A percentile compares a stretch with the other conserved stretches of the same genome.
Conservation (phyloP, 768 basidiomycete genomes). For the Erythrobasidium yunnanense region DNA sequence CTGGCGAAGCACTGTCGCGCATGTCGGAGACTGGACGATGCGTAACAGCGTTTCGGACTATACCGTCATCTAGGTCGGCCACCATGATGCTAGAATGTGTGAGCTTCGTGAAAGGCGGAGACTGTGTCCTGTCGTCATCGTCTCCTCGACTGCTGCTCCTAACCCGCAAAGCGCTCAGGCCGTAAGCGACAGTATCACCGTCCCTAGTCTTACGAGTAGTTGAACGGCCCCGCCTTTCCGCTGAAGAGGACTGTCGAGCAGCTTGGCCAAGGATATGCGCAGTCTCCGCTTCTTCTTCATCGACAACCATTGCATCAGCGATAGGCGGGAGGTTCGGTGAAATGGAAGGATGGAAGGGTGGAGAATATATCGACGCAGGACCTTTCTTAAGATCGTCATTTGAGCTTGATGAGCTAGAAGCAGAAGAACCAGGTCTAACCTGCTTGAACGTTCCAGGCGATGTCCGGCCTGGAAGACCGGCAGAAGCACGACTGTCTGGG, state of each 20-base stretch:
- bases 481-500: too few relatives aligned
- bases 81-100: not conserved
- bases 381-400: too few relatives aligned
- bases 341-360: not conserved
- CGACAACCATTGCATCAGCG: conserved; percentile 6
- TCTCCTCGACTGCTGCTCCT: too few relatives aligned
- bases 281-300: conserved; percentile 4
- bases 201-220: conserved; percentile 12
- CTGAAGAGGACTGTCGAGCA: not conserved
- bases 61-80: conserved; percentile 10
- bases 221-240: conserved; percentile 2
- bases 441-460: too few relatives aligned
- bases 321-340: not conserved
- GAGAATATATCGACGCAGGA: not conserved
- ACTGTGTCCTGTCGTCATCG: too few relatives aligned
- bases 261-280: too few relatives aligned
- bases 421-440: too few relatives aligned
- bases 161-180: not conserved
- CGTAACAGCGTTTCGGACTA: conserved; percentile 4
- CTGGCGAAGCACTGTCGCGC: conserved; percentile 1
- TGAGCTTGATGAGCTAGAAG: too few relatives aligned
- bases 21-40: conserved; percentile 12
- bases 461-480: too few relatives aligned
- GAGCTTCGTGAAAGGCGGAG: not conserved
- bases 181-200: conserved; percentile 1